Evolutionary conservation across 2,329 filamentous ascomycete genomes (phyloP).

Genomic region (Colletotrichum destructivum): DNA sequence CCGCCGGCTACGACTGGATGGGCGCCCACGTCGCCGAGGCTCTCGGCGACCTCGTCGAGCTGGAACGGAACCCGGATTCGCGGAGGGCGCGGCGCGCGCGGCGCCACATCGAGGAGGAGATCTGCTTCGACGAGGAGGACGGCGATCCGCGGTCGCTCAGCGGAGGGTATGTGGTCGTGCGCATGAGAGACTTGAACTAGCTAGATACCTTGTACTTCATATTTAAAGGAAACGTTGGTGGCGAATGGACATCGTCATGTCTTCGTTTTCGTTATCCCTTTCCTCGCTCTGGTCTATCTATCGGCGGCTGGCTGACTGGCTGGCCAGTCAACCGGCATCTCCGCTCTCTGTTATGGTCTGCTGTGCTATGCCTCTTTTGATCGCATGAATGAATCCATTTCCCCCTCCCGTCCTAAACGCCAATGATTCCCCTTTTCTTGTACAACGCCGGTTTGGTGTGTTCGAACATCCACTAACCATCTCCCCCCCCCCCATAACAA

Average conservation of each 20-base stretch:
- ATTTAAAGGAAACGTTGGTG: neutral
- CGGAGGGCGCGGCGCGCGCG: conserved; percentile 48
- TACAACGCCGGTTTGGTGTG: conserved; percentile 27
- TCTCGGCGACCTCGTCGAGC: conserved; percentile 60
- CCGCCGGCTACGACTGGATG: conserved; percentile 74
- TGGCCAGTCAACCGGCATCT: neutral
- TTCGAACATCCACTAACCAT: neutral
- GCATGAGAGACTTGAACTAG: conserved; percentile 67
- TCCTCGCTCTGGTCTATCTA: conserved; percentile 5
- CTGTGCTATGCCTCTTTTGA: conserved; percentile 37
- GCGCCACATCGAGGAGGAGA: conserved; percentile 55
- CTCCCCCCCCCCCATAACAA: neutral
- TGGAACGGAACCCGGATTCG: conserved; percentile 34
- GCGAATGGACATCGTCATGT: neutral
- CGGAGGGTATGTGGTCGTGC: conserved; percentile 69
- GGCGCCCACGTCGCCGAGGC: conserved; percentile 69
- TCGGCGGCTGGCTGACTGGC: neutral
- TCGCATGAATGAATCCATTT: conserved; percentile 10
- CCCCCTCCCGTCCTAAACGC: conserved; percentile 24
- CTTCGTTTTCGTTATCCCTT: neutral
- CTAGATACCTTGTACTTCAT: conserved; percentile 49
- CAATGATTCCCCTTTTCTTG: conserved; percentile 9
- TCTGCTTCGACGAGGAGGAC: conserved; percentile 64
- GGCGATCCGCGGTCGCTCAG: conserved; percentile 63
- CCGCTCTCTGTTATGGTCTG: conserved; percentile 17